A percentile compares a stretch with the other conserved stretches of the same genome.
Conservation (phyloP, 495 filamentous ascomycete species). For the Tuber magnatum region DNA sequence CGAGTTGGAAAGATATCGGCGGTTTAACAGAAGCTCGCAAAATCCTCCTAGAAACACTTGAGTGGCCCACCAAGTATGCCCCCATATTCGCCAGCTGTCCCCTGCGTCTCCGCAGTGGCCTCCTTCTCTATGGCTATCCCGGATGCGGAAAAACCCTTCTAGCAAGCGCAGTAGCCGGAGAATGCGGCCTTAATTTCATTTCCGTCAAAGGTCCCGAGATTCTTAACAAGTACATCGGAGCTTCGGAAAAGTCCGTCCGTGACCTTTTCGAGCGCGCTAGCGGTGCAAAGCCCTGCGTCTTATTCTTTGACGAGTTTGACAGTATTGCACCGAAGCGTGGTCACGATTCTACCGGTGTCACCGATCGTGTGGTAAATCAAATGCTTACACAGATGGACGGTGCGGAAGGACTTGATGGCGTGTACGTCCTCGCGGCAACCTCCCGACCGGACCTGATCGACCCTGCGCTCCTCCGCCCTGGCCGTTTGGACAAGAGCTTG, state of each 20-base stretch:
- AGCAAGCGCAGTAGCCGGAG: slow-evolving; percentile 86
- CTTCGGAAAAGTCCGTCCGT: slow-evolving; percentile 86
- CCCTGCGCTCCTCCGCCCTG: slow-evolving; percentile 80
- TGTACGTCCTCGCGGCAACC: slow-evolving; percentile 93
- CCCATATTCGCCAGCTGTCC: slow-evolving; percentile 96
- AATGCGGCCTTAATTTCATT: slow-evolving; percentile 97
- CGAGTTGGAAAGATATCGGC: slow-evolving; percentile 79
- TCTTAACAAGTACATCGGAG: slow-evolving; percentile 96
- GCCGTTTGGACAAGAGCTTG: slow-evolving; percentile 81
- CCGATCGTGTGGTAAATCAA: slow-evolving; percentile 97
- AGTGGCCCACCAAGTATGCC: slow-evolving; percentile 96
- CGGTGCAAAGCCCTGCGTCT: slow-evolving; percentile 79
- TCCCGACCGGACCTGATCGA: slow-evolving; percentile 88
- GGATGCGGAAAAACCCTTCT: slow-evolving; percentile 95
- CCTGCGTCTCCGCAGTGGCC: slow-evolving; percentile 79
- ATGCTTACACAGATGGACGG: slow-evolving; percentile 98
- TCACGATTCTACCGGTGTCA: slow-evolving; percentile 92
- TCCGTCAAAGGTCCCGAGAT: slow-evolving; percentile 97
- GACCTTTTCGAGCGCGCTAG: slow-evolving; percentile 89
- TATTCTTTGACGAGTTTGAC: slow-evolving; percentile 99
- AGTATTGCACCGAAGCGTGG: slow-evolving; percentile 94
- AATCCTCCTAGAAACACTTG: slow-evolving; percentile 82
- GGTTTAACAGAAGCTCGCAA: slow-evolving; percentile 77
- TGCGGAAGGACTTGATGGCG: slow-evolving; percentile 85
- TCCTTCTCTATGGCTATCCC: slow-evolving; percentile 88